These are phyloP conservation scores for Aspergillus amoenus DNA, from an alignment of 2,329 filamentous ascomycete genomes.

Conservation along the genomic window DNA sequence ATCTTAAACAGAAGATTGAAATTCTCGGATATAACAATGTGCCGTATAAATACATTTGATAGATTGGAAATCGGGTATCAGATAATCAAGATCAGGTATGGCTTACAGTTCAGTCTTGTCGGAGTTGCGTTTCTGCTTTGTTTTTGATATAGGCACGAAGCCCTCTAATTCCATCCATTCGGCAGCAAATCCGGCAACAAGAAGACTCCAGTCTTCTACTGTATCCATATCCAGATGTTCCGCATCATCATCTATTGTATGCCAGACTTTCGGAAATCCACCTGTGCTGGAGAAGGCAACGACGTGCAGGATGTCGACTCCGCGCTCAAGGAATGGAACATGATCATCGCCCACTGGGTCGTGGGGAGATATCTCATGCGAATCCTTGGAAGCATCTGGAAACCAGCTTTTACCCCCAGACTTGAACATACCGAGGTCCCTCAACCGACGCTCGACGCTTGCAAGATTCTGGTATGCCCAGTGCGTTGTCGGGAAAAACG, in stretches of 20 bases:
- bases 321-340: conserved; percentile 80
- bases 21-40: not conserved
- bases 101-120: conserved; percentile 46
- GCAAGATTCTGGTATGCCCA: conserved; percentile 87
- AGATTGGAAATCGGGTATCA: not conserved
- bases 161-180: conserved; percentile 89
- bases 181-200: conserved; percentile 78
- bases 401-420: conserved; percentile 61
- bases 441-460: conserved; percentile 70
- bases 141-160: conserved; percentile 35
- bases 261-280: conserved; percentile 79
- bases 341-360: conserved; percentile 80
- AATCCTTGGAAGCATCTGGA: conserved; percentile 59
- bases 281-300: conserved; percentile 65
- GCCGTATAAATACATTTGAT: conserved; percentile 1
- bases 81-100: conserved; percentile 17
- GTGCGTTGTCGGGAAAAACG: conserved; percentile 86
- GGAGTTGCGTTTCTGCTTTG: conserved; percentile 12
- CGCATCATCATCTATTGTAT: conserved; percentile 78
- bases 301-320: conserved; percentile 84
- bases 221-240: conserved; percentile 78
- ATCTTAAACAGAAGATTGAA: not conserved
- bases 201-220: conserved; percentile 81
- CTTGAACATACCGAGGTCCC: conserved; percentile 65
- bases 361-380: conserved; percentile 47